Conservation (phyloP, 2,329 filamentous ascomycete genomes). For the Bimuria novae-zelandiae region DNA sequence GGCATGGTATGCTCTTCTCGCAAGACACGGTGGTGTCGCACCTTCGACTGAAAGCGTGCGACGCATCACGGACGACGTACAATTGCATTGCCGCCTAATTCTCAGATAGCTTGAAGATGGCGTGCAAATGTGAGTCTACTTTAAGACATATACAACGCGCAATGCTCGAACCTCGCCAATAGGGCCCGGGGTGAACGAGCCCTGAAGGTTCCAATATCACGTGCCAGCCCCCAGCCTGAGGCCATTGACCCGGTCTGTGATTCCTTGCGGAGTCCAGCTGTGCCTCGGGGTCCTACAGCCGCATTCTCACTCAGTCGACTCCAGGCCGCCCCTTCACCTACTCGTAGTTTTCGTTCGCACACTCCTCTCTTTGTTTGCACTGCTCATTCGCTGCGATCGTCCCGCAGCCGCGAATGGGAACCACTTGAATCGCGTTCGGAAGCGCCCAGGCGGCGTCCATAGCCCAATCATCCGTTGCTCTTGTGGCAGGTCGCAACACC, state of each 20-base stretch:
- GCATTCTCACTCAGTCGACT: conserved; percentile 22
- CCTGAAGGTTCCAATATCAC: conserved; percentile 10
- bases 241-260: neutral
- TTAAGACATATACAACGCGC: neutral
- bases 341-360: conserved; percentile 7
- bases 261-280: conserved; percentile 6
- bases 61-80: neutral
- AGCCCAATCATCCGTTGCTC: conserved; percentile 40
- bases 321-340: conserved; percentile 23
- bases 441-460: conserved; percentile 34
- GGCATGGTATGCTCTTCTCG: neutral
- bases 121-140: neutral
- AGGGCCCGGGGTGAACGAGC: neutral
- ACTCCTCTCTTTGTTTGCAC: conserved; percentile 23
- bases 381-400: conserved; percentile 34
- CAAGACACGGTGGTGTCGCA: too few species aligned
- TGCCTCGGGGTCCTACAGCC: conserved; percentile 7
- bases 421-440: conserved; percentile 34
- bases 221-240: conserved; percentile 7
- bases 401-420: conserved; percentile 39
- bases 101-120: neutral
- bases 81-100: neutral
- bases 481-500: conserved; percentile 22
- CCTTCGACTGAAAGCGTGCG: too few species aligned
- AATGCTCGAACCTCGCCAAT: neutral